Percentiles rank a stretch among this genome's conserved stretches.
Evolutionary conservation across 176 grass and related monocot species (phyloP).

Genomic region (Olyra latifolia): DNA sequence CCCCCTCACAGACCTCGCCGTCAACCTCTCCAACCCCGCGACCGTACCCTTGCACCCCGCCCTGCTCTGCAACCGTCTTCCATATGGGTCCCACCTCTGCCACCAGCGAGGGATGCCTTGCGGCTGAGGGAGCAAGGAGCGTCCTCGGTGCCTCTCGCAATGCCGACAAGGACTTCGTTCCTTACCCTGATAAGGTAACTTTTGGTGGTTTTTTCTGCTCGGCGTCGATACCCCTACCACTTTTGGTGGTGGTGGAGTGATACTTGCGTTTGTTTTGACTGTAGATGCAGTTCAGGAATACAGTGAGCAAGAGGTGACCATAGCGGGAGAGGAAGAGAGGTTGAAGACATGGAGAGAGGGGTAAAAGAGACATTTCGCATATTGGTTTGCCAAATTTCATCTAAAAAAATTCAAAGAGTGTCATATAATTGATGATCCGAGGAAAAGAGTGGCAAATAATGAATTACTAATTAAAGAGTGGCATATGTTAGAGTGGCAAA

Average conservation of each 20-base stretch:
- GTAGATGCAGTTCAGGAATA: constrained; percentile 52
- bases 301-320: constrained; percentile 58
- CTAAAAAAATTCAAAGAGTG: too few species aligned
- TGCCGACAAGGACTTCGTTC: constrained; percentile 49
- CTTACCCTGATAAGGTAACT: constrained; percentile 73
- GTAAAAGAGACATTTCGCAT: too few species aligned
- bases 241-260: background rate
- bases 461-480: too few species aligned
- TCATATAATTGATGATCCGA: too few species aligned
- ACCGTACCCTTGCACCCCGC: constrained; percentile 26
- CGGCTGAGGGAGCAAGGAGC: constrained; percentile 47
- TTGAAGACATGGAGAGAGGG: too few species aligned
- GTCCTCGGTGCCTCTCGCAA: constrained; percentile 59
- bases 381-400: too few species aligned
- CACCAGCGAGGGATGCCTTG: constrained; percentile 29
- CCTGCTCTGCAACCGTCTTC: constrained; percentile 64
- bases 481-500: too few species aligned
- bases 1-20: constrained; percentile 36
- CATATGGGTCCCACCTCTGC: constrained; percentile 61
- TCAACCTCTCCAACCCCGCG: constrained; percentile 41
- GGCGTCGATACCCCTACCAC: background rate
- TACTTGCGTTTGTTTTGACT: constrained; percentile 12
- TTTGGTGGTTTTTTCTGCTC: background rate
- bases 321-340: too few species aligned
- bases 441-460: too few species aligned